These are phyloP conservation scores for Talaromyces verruculosus DNA, from an alignment of 2,329 filamentous ascomycete species.

Conservation along the genomic window DNA sequence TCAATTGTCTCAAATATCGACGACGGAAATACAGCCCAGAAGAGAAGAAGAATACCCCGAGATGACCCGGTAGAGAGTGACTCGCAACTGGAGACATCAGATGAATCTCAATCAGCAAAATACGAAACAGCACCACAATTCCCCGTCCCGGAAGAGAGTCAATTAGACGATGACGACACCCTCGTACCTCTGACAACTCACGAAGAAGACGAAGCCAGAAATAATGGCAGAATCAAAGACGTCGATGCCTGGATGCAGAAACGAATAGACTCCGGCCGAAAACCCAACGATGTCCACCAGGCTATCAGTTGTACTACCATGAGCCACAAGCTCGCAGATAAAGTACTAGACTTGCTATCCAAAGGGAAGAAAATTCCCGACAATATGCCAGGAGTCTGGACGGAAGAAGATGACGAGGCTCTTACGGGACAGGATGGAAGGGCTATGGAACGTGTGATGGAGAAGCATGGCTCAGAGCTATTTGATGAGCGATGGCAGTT, in stretches of 20 bases:
- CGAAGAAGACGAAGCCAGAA: constrained; percentile 1
- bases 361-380: constrained; percentile 39
- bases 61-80: background rate
- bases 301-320: constrained; percentile 44
- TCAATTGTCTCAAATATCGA: constrained; percentile 6
- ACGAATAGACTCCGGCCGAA: constrained; percentile 32
- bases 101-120: constrained; percentile 18
- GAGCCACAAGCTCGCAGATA: constrained; percentile 40
- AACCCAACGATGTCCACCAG: constrained; percentile 33
- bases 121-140: constrained; percentile 28
- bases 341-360: constrained; percentile 35
- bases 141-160: constrained; percentile 7
- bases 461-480: constrained; percentile 47
- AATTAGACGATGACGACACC: constrained; percentile 1
- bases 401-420: constrained; percentile 44
- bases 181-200: constrained; percentile 22
- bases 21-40: background rate
- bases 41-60: constrained; percentile 18
- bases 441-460: constrained; percentile 36
- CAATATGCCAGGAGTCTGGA: constrained; percentile 50
- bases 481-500: constrained; percentile 41
- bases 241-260: constrained; percentile 41
- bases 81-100: background rate
- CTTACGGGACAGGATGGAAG: constrained; percentile 37
- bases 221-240: constrained; percentile 15